Evolutionary conservation across 257 asterid genomes (phyloP).

Genomic region (Penstemon eatonii): DNA sequence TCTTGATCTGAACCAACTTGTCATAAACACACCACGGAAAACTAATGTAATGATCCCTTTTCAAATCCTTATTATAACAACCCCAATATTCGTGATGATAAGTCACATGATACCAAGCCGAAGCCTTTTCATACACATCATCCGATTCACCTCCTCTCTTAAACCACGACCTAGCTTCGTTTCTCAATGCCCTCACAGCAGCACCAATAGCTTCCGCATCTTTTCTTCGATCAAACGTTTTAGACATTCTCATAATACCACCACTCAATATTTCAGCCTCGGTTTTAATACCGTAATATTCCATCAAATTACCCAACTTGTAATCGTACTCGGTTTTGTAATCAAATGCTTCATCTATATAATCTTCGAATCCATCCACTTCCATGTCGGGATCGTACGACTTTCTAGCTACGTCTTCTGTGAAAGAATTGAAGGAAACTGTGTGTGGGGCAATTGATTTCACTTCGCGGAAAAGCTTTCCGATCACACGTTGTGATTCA

Average conservation of each 20-base stretch:
- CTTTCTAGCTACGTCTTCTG: conserved; percentile 52
- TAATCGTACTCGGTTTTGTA: conserved; percentile 67
- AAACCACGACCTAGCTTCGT: conserved; percentile 72
- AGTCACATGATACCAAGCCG: conserved; percentile 87
- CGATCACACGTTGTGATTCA: conserved; percentile 54
- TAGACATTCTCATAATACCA: conserved; percentile 63
- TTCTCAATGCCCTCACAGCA: conserved; percentile 72
- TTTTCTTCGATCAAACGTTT: conserved; percentile 68
- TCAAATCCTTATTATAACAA: conserved; percentile 53
- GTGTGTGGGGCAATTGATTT: conserved; percentile 52
- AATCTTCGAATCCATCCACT: conserved; percentile 63
- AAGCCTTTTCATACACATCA: conserved; percentile 65
- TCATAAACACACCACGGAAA: conserved; percentile 89
- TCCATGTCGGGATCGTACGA: conserved; percentile 68
- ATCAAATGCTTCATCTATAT: conserved; percentile 58
- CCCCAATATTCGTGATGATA: conserved; percentile 74
- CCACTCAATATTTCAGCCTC: conserved; percentile 91
- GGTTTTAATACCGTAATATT: conserved; percentile 71
- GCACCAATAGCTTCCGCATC: conserved; percentile 73
- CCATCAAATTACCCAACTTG: conserved; percentile 87
- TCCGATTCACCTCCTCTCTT: conserved; percentile 49
- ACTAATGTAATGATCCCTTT: conserved; percentile 69
- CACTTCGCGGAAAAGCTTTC: conserved; percentile 76
- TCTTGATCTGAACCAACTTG: conserved; percentile 67
- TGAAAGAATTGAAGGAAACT: conserved; percentile 41